phyloP scores from a whole-genome alignment of 1,139 yeast genomes.

The Pichia sp. region DNA sequence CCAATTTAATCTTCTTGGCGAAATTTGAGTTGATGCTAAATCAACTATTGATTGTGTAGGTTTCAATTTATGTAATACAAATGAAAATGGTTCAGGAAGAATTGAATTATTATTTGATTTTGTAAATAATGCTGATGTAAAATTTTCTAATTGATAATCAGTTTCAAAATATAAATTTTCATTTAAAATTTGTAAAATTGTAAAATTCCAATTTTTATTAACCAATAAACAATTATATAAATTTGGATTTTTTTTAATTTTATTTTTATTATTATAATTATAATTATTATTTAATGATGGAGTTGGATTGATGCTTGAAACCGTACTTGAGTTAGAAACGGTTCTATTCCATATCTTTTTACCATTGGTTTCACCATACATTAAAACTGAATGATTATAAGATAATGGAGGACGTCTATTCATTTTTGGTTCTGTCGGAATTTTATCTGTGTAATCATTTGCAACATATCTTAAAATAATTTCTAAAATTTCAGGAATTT shows the following conservation, averaged over 20 bases:
- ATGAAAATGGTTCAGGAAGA: constrained; percentile 25
- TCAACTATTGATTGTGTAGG: constrained; percentile 41
- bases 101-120: background rate
- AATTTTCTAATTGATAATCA: constrained; percentile 35
- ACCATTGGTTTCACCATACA: constrained; percentile 53
- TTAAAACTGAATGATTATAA: constrained; percentile 49
- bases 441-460: constrained; percentile 34
- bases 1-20: constrained; percentile 50
- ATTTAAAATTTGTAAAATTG: constrained; percentile 50
- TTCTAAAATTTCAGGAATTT: constrained; percentile 69
- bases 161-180: constrained; percentile 50
- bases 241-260: constrained; percentile 25
- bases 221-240: constrained; percentile 62
- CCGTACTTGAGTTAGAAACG: constrained; percentile 14
- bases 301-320: constrained; percentile 2
- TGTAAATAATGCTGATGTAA: constrained; percentile 7
- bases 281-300: no score
- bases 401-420: constrained; percentile 63
- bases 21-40: constrained; percentile 31
- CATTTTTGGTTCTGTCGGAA: constrained; percentile 57
- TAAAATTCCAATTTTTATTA: constrained; percentile 56
- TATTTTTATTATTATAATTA: no score
- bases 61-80: constrained; percentile 47
- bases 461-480: constrained; percentile 58
- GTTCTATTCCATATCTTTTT: constrained; percentile 40